Evolutionary conservation across 345 rosid species (phyloP), one percentile per base, ranked within the genome.

Genomic region (Luvunga scandens): DNA sequence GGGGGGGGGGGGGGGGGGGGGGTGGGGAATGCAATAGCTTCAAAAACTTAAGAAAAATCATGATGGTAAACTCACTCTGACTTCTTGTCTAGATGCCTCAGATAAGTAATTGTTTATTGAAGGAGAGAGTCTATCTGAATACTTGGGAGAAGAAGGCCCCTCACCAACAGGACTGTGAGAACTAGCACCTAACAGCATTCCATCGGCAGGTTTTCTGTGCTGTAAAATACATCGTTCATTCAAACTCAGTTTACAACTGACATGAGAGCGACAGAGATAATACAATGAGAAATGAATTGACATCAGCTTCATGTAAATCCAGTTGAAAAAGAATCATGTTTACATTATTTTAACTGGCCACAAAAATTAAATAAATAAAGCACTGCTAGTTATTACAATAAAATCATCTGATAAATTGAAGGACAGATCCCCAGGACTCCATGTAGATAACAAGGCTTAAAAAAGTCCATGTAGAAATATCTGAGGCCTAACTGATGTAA

Each of bases 41-140:
- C 13, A 38, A 21, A 19, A 59, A 71, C 24, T 64, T 24, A 61
- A 45, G 42, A 56, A 65, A 48, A 39, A 66, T 61, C n/a, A 28
- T 53, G 38, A 62, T 39, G 53, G 67, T 67, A 76, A 81, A 81
- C 89, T 83, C 71, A 92, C 97, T 84, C 95, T 91, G 79, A 95
- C 94, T 91, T 95, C 99, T 83, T 95, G 99, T 66, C 99, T 89
- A 72, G 99, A 92, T 72, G 99, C 99, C 88, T 95, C 99, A 69
- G 99, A 95, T 69, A 95, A 89, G 82, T 95, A 94, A 75, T 87
- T 91, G 78, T 94, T 94, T 81, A 96, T 88, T 69, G 98, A 93
- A 83, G 99, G 99, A 87, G 99, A 94, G 77, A 96, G 99, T 85
- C 92, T 89, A 81, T 96, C 99, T 12, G 99, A 92, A 85, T 96